Base-by-base conservation (phyloP, 768 basidiomycete genomes). In the Boletus pseudo-olivaceus region DNA sequence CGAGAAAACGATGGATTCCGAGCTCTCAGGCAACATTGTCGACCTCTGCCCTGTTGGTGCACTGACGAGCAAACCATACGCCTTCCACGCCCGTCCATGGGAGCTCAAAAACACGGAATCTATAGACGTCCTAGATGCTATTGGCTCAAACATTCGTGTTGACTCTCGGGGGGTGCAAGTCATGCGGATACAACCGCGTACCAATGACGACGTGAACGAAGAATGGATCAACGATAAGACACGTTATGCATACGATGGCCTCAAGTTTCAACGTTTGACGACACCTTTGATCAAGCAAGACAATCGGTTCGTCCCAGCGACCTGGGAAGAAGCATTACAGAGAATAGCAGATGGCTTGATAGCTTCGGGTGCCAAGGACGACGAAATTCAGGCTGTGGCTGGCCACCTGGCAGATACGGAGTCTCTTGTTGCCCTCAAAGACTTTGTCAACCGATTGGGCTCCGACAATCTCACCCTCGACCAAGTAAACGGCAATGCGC, bases 171-270 rank as follows among this genome's bases (percentile, higher is more conserved):
- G 94, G 38, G 88, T 96, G 5, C 85, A 92, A 70, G 96, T 98
- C 58, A 98, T 98, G 95, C 87, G 97, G 47, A 82, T 99, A 62
- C 94, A 97, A 67, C 97, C 97, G 1, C 83, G 90, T 65, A 90
- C 92, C 47, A 98, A 98, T 69, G 97, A 98, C 72, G 91, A 97
- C 61, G 87, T 99, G 59, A 99, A 99, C 71, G 97, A 99, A 76
- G 97, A 99, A 72, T 98, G 97, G 97, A 96, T 99, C 70, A 93
- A 82, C 72, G 97, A 99, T 80, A 99, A 99, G 81, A 94, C 96
- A 2, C 90, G 97, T 53, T 94, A 93, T 71, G 90, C 96, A 1
- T 90, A 94, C 71, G 97, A 99, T 64, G 97, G 97, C 10, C 81
- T 99, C 32, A 85, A 84, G 65, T 96, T 93, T 80, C 97, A 99